These are phyloP conservation scores for Arachis hypogaea DNA, from an alignment of 306 rosid species.

Conservation along the genomic window DNA sequence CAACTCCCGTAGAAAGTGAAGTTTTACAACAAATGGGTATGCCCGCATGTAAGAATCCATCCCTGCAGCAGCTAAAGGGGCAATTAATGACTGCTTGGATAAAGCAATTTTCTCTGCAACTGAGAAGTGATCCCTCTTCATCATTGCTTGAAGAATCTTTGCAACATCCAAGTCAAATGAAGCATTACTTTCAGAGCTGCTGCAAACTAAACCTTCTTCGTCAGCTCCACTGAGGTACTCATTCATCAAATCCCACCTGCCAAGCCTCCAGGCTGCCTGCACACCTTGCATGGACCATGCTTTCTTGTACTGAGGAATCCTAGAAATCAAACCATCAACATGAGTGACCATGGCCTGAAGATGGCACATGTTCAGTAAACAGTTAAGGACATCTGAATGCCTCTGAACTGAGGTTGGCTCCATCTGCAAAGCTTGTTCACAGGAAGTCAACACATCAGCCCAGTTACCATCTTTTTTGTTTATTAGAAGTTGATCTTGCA, in stretches of 20 bases:
- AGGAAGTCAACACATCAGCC: slow-evolving; percentile 92
- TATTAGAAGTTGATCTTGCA: slow-evolving; percentile 88
- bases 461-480: slow-evolving; percentile 92
- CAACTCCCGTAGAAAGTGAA: slow-evolving; percentile 86
- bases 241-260: slow-evolving; percentile 98
- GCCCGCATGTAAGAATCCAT: slow-evolving; percentile 97
- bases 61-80: slow-evolving; percentile 96
- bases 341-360: slow-evolving; percentile 98
- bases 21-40: slow-evolving; percentile 91
- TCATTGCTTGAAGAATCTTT: slow-evolving; percentile 95
- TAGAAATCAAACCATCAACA: slow-evolving; percentile 90
- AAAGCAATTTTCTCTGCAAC: slow-evolving; percentile 85
- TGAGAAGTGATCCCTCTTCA: slow-evolving; percentile 84
- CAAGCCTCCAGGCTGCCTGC: slow-evolving; percentile 99
- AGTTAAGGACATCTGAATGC: slow-evolving; percentile 95
- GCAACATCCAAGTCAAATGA: slow-evolving; percentile 94
- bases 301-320: slow-evolving; percentile 88
- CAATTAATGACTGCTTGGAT: slow-evolving; percentile 90
- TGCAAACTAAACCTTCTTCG: slow-evolving; percentile 81
- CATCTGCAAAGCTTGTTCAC: slow-evolving; percentile 99
- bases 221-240: slow-evolving; percentile 94
- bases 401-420: slow-evolving; percentile 88
- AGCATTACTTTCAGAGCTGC: slow-evolving; percentile 90
- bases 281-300: slow-evolving; percentile 99
- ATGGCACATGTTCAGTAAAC: slow-evolving; percentile 94